Evolutionary conservation across 2,329 filamentous ascomycete genomes (phyloP), one percentile per base, ranked within the genome.

Genomic region (Colletotrichum cereale): DNA sequence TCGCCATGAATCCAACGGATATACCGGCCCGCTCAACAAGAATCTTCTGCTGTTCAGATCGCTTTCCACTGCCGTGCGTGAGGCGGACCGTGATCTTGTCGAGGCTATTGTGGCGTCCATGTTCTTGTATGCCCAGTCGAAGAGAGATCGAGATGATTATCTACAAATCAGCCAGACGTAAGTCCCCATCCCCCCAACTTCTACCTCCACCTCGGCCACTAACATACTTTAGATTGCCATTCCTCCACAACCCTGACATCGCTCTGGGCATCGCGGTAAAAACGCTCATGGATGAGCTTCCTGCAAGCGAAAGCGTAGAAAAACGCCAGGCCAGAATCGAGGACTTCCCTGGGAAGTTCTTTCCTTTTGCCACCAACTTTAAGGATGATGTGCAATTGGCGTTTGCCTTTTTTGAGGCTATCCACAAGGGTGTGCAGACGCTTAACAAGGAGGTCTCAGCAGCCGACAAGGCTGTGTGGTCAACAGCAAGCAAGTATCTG

Each of bases 1-100:
- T 73, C 90, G 91, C 40, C 96, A 99, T 80, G 89, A 93, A 76
- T 87, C 89, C 4, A 95, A 96, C 75, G 96, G 96, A 38, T 99
- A 98, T 82, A 98, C 96, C 2, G 96, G 96, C 0, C 96, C 96
- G 1, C 87, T 99, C 1, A 97, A 95, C 85, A 92, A 96, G 81
- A 95, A 96, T 75, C 86, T 98, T 63, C 87, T 99, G 52, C 91
- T 91, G 34, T 99, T 95, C 84, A 93, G 94, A 72, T 95, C 94
- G 1, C 86, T 98, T 69, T 91, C 94, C 50, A 92, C 92, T 2
- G 90, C 93, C 50, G 91, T 98, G 31, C 92, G 95, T 48, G 90
- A 92, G 74, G 90, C 91, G 42, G 87, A 97, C 74, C 90, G 96
- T 58, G 95, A 97, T 79, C 83, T 98, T 44, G 84, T 96, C 18